Base-by-base conservation (phyloP, 2,329 filamentous ascomycete species). In the Phaeophleospora eucalypticola region DNA sequence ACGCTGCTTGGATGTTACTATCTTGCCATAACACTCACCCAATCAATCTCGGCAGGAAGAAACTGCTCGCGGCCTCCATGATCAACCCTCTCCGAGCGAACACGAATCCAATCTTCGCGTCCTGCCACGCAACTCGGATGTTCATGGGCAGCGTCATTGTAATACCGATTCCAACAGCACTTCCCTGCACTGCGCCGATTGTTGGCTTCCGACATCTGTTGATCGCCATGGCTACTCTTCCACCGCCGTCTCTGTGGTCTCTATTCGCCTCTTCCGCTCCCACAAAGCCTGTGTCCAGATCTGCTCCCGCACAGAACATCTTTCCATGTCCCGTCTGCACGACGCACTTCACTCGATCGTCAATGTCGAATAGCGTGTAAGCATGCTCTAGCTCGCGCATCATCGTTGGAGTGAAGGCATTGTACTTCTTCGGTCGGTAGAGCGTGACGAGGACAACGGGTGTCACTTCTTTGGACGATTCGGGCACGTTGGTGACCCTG, bases 21-120 rank as follows among this genome's bases (percentile, higher is more conserved):
- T 15, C 34, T 17, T 4, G 12, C 17, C 10, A 12, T 40, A 37
- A 12, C 21, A 54, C 61, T 41, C 45, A 71, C 47, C 86, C 86
- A 49, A 89, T 76, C 19, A 89, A 71, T 0, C 83, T 77, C 2
- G 86, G 85, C 29, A 89, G 72, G 71, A 87, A 89, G 66, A 78
- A 89, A 7, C 80, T 83, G 41, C 77, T 81, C 60, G 79, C 83
- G 0, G 83, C 84, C 66, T 90, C 86, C 78, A 86, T 83, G 49
- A 81, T 74, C 58, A 89, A 74, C 1, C 85, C 86, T 36, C 85
- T 75, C 19, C 84, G 77, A 18, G 78, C 75, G 65, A 89, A 90
- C 15, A 88, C 84, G 62, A 89, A 87, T 43, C 85, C 86, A 52
- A 89, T 78, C 61, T 84, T 85, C 2, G 84, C 82, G 9, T 70